Evolutionary conservation across 2,329 filamentous ascomycete species (phyloP), one percentile per base, ranked within the genome.

Genomic region (Ramularia endophylla): DNA sequence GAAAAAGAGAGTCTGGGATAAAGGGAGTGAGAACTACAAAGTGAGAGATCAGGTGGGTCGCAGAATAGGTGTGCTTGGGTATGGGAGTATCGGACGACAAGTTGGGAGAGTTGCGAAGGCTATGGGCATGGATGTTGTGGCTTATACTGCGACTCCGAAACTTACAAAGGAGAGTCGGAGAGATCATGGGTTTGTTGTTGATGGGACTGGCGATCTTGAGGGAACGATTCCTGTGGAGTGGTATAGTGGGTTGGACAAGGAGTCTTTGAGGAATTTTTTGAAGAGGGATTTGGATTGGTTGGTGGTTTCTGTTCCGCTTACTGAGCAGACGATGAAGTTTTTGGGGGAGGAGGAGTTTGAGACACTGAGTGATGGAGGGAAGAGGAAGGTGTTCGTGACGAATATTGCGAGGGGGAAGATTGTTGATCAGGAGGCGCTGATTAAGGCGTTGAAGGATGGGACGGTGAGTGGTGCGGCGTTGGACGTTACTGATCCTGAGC

Each of bases 401-500:
- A 89, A 90, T 54, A 84, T 89, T 48, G 78, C 80, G 0, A 74
- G 85, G 2, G 85, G 81, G 0, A 66, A 67, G 25, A 74, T 84
- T 30, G 61, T 85, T 11, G 70, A 82, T 38, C 76, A 80, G 48
- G 63, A 73, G 2, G 81, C 77, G 2, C 59, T 90, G 37, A 72
- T 87, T 13, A 67, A 68, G 1, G 81, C 83, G 0, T 64, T 89
- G 8, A 64, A 76, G 29, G 69, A 68, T 0, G 72, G 72, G 0
- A 68, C 71, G 2, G 57, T 85, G 20, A 63, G 69, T 3, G 85
- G 85, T 20, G 86, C 85, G 0, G 84, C 84, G 1, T 64, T 90
- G 29, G 85, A 89, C 58, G 85, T 90, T 1, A 84, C 85, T 2
- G 84, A 89, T 46, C 85, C 85, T 0, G 86, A 90, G 61, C 86